Percentiles rank a stretch among this genome's conserved stretches.
Conservation (phyloP, 257 asterid species). For the Nicotiana attenuata region DNA sequence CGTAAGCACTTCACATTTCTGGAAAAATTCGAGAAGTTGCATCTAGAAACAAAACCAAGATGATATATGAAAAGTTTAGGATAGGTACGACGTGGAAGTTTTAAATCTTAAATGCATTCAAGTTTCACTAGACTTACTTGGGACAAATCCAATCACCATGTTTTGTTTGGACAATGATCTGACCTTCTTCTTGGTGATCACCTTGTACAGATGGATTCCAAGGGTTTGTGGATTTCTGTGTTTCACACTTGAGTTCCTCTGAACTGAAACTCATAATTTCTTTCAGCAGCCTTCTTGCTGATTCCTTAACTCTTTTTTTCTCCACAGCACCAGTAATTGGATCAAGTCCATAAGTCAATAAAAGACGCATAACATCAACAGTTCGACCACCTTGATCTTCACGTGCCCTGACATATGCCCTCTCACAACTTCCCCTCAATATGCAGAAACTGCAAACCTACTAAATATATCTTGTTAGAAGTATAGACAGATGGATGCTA, state of each 20-base stretch:
- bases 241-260: slow-evolving; percentile 31
- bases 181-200: slow-evolving; percentile 31
- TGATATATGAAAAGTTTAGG: neutral
- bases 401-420: slow-evolving; percentile 68
- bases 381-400: slow-evolving; percentile 78
- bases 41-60: slow-evolving; percentile 34
- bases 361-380: slow-evolving; percentile 79
- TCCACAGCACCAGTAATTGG: slow-evolving; percentile 53
- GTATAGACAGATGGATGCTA: neutral
- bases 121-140: slow-evolving; percentile 41
- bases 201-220: slow-evolving; percentile 27
- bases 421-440: slow-evolving; percentile 82
- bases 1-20: slow-evolving; percentile 71
- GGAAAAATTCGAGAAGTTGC: slow-evolving; percentile 70
- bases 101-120: neutral
- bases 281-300: slow-evolving; percentile 63
- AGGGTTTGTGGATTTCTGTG: slow-evolving; percentile 16
- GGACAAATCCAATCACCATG: slow-evolving; percentile 89
- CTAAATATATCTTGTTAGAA: slow-evolving; percentile 16
- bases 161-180: slow-evolving; percentile 34
- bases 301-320: slow-evolving; percentile 58
- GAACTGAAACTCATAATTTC: slow-evolving; percentile 53
- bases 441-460: slow-evolving; percentile 91
- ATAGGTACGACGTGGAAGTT: neutral
- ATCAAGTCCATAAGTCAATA: slow-evolving; percentile 69